These are phyloP conservation scores for Lepraria neglecta DNA, from an alignment of 495 filamentous ascomycete species.

Conservation along the genomic window DNA sequence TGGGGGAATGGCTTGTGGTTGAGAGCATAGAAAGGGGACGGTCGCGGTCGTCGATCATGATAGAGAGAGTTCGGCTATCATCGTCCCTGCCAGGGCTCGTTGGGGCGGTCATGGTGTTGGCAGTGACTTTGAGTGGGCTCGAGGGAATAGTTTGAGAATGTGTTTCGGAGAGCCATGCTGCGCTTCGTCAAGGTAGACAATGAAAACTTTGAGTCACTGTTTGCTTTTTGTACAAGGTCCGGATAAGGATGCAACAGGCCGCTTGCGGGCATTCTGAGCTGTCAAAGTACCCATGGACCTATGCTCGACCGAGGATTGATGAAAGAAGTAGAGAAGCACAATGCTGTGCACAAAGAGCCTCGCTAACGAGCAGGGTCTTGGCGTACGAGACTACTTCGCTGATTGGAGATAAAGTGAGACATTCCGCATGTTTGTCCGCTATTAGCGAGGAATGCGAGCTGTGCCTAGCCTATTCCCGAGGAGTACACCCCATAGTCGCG, in stretches of 20 bases:
- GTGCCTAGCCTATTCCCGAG: too few species aligned
- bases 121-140: neutral
- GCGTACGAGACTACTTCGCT: neutral
- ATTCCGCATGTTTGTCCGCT: neutral
- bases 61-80: conserved; percentile 5
- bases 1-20: conserved; percentile 5
- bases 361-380: neutral
- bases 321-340: neutral
- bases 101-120: neutral
- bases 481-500: too few species aligned
- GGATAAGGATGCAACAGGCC: neutral
- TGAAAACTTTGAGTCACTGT: neutral
- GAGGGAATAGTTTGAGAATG: neutral
- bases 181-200: neutral
- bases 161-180: neutral
- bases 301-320: too few species aligned
- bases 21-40: conserved; percentile 15
- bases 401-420: neutral
- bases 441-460: neutral
- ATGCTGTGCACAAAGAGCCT: neutral
- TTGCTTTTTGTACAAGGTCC: neutral
- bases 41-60: conserved; percentile 6
- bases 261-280: neutral
- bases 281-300: too few species aligned
- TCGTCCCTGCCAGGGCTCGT: neutral